phyloP scores from a whole-genome alignment of 208 protist genomes.

The Plasmodiophora brassicae region DNA sequence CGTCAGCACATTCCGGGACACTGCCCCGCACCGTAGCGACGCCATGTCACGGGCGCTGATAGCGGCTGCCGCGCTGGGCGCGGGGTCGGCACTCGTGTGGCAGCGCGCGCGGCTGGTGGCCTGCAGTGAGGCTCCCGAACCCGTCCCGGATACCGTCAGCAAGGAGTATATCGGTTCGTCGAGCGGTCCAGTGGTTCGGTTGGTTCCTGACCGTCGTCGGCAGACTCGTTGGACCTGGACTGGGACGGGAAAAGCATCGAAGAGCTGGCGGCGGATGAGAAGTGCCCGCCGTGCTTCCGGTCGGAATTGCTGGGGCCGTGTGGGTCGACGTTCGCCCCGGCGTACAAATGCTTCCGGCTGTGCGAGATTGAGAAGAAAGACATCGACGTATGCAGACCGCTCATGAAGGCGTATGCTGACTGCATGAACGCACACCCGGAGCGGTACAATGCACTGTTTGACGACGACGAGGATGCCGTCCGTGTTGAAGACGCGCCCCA shows the following conservation, averaged over 20 bases:
- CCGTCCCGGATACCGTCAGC: too few species aligned
- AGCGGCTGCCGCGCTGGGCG: too few species aligned
- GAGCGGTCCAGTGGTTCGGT: too few species aligned
- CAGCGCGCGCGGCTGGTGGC: too few species aligned
- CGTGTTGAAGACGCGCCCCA: too few species aligned
- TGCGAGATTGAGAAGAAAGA: not conserved
- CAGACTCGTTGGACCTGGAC: conserved; percentile 9
- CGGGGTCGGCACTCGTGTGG: too few species aligned
- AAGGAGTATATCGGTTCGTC: too few species aligned
- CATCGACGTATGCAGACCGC: not conserved
- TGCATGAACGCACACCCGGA: not conserved
- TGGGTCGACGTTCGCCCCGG: not conserved
- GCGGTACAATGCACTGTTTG: not conserved
- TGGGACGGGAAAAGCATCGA: conserved; percentile 2
- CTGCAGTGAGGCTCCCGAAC: too few species aligned
- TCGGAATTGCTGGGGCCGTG: not conserved
- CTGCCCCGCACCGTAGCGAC: too few species aligned
- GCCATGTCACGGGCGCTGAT: too few species aligned
- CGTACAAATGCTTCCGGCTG: conserved; percentile 23
- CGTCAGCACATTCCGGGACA: too few species aligned
- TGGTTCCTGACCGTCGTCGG: too few species aligned
- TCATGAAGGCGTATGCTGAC: not conserved
- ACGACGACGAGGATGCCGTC: not conserved
- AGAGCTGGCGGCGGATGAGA: not conserved
- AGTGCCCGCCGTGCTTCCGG: conserved; percentile 1